These are phyloP conservation scores for Solanum chiquidenum DNA, from an alignment of 257 asterid species.

Conservation along the genomic window DNA sequence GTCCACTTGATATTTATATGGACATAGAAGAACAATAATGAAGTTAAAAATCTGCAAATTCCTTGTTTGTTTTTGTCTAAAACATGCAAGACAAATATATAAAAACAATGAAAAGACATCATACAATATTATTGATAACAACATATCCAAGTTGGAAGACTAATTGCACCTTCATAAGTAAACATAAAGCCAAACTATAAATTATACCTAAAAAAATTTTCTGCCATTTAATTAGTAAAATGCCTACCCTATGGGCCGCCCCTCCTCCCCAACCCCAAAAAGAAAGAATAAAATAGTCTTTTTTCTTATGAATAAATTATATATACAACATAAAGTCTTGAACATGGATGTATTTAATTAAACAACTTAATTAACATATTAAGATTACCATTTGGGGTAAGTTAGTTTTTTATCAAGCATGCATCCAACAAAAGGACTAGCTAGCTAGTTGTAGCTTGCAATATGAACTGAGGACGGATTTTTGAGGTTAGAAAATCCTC, in stretches of 20 bases:
- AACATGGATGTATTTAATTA: background rate
- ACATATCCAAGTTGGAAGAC: background rate
- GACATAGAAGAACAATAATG: background rate
- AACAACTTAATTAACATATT: background rate
- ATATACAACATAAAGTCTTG: background rate
- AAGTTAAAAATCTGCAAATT: background rate
- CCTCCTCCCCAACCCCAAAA: background rate
- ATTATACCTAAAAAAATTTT: background rate
- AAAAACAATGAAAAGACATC: background rate
- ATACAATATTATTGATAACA: background rate
- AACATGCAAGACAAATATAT: background rate
- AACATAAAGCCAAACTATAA: background rate
- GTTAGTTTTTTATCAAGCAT: background rate
- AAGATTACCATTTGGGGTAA: background rate
- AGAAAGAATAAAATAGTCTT: background rate
- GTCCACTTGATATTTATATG: background rate
- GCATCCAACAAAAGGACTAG: background rate
- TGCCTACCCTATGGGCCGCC: background rate
- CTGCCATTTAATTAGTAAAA: background rate
- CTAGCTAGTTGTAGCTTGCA: too few relatives aligned
- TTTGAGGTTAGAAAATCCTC: too few relatives aligned
- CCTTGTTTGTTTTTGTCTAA: background rate
- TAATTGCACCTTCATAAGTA: background rate
- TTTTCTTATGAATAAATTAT: background rate
- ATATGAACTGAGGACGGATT: background rate